Percentiles rank a stretch among this genome's conserved stretches.
phyloP scores from a whole-genome alignment of 1,284 basidiomycete species.

The Ustilago esculenta region DNA sequence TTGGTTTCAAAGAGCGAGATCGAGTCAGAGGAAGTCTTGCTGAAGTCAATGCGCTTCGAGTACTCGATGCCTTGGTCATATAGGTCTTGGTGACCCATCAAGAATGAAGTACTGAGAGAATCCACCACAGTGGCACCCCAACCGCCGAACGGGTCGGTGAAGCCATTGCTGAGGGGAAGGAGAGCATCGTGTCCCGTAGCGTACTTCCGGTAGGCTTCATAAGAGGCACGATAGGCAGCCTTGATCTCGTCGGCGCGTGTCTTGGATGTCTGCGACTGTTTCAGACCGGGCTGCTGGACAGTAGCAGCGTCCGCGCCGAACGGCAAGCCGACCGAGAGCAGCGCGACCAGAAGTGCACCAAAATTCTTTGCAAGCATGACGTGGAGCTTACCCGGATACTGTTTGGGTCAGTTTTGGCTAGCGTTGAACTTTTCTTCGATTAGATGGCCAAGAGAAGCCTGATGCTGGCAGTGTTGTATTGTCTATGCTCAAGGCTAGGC shows the following conservation, averaged over 20 bases:
- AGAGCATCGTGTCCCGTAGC: constrained; percentile 47
- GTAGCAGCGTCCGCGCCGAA: constrained; percentile 7
- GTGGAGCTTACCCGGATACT: background rate
- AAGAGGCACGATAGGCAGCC: constrained; percentile 37
- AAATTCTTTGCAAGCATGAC: constrained; percentile 26
- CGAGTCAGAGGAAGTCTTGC: constrained; percentile 22
- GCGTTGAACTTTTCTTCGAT: no score
- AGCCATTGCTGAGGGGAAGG: constrained; percentile 38
- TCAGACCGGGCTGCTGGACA: constrained; percentile 35
- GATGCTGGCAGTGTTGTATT: no score
- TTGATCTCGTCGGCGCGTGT: constrained; percentile 49
- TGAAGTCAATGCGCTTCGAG: constrained; percentile 48
- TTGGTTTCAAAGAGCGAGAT: constrained; percentile 62
- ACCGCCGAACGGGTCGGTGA: constrained; percentile 45
- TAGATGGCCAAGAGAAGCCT: no score
- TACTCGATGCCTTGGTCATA: constrained; percentile 37
- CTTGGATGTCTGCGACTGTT: constrained; percentile 22
- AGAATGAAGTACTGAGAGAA: constrained; percentile 50
- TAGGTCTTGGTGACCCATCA: constrained; percentile 58
- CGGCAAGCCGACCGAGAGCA: constrained; percentile 7
- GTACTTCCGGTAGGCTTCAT: constrained; percentile 52
- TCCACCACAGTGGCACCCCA: constrained; percentile 63
- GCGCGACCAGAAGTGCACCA: constrained; percentile 10
- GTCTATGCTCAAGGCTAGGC: no score
- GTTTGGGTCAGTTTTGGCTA: no score